Evolutionary conservation across 2,329 filamentous ascomycete species (phyloP), one percentile per base, ranked within the genome.

Genomic region (Magnaporthiopsis incrustans): DNA sequence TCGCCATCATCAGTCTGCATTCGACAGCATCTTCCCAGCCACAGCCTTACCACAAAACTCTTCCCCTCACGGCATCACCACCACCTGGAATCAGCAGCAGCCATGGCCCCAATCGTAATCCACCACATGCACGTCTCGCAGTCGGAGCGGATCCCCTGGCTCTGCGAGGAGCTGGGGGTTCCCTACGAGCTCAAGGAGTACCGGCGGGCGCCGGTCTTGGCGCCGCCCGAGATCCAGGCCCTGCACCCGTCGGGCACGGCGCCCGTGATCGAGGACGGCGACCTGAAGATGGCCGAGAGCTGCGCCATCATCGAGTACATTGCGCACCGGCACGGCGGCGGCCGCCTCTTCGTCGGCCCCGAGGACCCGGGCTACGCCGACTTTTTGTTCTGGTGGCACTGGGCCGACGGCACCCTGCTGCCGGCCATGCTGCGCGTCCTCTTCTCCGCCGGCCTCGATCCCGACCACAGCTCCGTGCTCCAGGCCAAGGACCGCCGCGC

Each of bases 311-410:
- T 82, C 59, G 85, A 90, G 64, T 89, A 89, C 75, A 83, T 90
- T 69, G 76, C 81, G 66, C 73, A 79, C 68, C 81, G 79, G 59
- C 77, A 88, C 67, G 84, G 76, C 35, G 68, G 72, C 7, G 84
- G 84, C 7, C 74, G 72, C 15, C 74, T 89, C 0, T 74, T 79
- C 12, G 67, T 86, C 0, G 61, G 69, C 0, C 80, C 82, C 0
- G 68, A 71, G 0, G 73, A 83, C 62, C 72, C 77, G 22, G 77
- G 78, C 59, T 89, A 86, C 67, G 75, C 83, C 2, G 79, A 86
- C 62, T 89, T 85, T 67, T 70, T 90, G 1, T 88, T 85, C 76
- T 90, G 85, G 85, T 83, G 85, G 69, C 84, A 89, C 71, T 88
- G 80, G 71, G 75, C 77, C 11, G 81, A 83, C 69, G 77, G 77